phyloP scores from a whole-genome alignment of 2,329 filamentous ascomycete species.

The Pezicula carpinea region DNA sequence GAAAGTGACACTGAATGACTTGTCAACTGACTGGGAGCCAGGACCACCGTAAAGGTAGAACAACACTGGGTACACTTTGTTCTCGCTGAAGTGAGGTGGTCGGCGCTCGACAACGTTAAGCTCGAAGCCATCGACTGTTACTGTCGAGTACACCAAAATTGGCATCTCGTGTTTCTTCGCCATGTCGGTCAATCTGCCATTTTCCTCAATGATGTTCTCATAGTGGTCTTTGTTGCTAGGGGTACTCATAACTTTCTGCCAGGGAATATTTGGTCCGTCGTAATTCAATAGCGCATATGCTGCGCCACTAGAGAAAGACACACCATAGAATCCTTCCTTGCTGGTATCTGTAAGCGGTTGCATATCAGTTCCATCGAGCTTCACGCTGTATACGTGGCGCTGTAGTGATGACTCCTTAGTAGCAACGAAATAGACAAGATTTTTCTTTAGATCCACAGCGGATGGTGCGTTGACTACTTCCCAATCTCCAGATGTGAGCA shows the following conservation, averaged over 20 bases:
- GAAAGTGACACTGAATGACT: slow-evolving; percentile 80
- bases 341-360: slow-evolving; percentile 69
- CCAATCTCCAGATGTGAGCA: slow-evolving; percentile 87
- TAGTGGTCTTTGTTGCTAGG: slow-evolving; percentile 62
- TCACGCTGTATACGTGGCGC: slow-evolving; percentile 86
- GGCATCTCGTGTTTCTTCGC: slow-evolving; percentile 78
- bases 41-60: slow-evolving; percentile 95
- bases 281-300: slow-evolving; percentile 84
- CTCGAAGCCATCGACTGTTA: slow-evolving; percentile 76
- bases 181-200: slow-evolving; percentile 62
- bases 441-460: slow-evolving; percentile 77
- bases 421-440: slow-evolving; percentile 84
- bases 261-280: slow-evolving; percentile 78
- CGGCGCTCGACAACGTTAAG: slow-evolving; percentile 76
- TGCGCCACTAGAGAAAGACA: slow-evolving; percentile 78
- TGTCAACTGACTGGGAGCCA: slow-evolving; percentile 82
- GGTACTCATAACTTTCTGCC: slow-evolving; percentile 85
- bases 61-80: slow-evolving; percentile 85
- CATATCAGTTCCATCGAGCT: slow-evolving; percentile 72
- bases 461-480: slow-evolving; percentile 85
- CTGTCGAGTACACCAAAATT: slow-evolving; percentile 73
- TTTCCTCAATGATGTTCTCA: slow-evolving; percentile 72
- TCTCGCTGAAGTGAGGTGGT: slow-evolving; percentile 80
- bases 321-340: slow-evolving; percentile 71
- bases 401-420: slow-evolving; percentile 86